A percentile compares a stretch with the other conserved stretches of the same genome.
Conservation (phyloP, 1,284 basidiomycete species). For the Trametes hirsuta region DNA sequence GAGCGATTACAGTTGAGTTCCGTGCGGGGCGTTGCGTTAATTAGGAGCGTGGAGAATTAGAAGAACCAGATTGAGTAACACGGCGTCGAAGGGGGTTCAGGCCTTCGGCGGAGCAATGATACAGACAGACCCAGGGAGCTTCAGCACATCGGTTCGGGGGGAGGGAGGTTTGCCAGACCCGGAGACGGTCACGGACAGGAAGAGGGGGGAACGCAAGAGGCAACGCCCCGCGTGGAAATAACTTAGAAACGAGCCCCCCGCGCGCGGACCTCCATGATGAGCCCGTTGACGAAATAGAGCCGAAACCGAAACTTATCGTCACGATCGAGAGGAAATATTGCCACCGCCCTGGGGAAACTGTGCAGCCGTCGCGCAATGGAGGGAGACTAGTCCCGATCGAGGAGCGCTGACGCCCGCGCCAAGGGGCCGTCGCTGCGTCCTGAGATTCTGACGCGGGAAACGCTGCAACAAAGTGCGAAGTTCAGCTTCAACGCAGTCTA, state of each 20-base stretch:
- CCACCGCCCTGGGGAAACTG: conserved; percentile 24
- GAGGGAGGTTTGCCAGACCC: conserved; percentile 29
- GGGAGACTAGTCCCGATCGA: conserved; percentile 26
- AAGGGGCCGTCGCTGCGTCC: conserved; percentile 19
- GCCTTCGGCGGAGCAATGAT: conserved; percentile 33
- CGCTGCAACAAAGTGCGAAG: conserved; percentile 16
- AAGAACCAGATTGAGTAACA: conserved; percentile 29
- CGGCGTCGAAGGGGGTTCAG: conserved; percentile 32
- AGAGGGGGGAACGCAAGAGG: conserved; percentile 27
- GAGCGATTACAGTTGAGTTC: conserved; percentile 32
- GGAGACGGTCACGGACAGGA: conserved; percentile 27
- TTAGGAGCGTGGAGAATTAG: conserved; percentile 33
- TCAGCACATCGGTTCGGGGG: conserved; percentile 34
- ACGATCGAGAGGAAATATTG: conserved; percentile 28
- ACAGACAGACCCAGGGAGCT: conserved; percentile 33
- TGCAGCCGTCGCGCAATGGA: conserved; percentile 27
- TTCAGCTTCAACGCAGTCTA: conserved; percentile 23
- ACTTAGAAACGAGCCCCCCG: conserved; percentile 21
- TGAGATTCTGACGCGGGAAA: conserved; percentile 25
- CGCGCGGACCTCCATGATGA: conserved; percentile 28
- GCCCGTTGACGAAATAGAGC: conserved; percentile 27
- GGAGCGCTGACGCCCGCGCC: conserved; percentile 23
- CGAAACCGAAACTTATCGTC: conserved; percentile 32
- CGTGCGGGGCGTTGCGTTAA: conserved; percentile 27
- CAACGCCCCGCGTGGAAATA: conserved; percentile 27